Evolutionary conservation across 208 protist species (phyloP).

Genomic region (Trypanosoma lewisi): DNA sequence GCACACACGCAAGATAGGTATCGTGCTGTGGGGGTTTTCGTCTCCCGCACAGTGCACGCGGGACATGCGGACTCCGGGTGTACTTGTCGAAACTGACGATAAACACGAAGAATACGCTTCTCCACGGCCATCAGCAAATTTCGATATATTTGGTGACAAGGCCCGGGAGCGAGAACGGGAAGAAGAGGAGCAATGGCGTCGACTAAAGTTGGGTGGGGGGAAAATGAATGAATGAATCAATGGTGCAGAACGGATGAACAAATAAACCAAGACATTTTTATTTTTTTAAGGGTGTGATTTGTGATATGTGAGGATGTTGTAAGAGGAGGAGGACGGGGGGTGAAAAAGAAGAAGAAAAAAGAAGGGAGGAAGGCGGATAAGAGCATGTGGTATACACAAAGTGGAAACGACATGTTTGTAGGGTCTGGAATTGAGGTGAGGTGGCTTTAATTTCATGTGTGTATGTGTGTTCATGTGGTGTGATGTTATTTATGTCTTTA

Average conservation of each 20-base stretch:
- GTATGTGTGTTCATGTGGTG: too few species aligned
- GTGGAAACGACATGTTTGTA: too few species aligned
- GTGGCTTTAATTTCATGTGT: too few species aligned
- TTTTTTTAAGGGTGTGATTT: too few species aligned
- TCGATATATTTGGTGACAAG: conserved; percentile 78
- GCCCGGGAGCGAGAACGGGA: conserved; percentile 45
- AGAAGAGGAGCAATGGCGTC: conserved; percentile 37
- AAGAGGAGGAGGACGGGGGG: too few species aligned
- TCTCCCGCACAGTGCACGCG: conserved; percentile 43
- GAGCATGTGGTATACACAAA: neutral
- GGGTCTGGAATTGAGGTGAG: too few species aligned
- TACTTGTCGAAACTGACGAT: conserved; percentile 73
- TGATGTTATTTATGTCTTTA: neutral
- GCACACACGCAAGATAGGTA: conserved; percentile 63
- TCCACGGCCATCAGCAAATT: conserved; percentile 49
- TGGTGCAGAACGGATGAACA: neutral
- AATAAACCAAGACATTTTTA: too few species aligned
- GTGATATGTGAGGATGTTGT: too few species aligned
- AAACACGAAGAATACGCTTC: conserved; percentile 65
- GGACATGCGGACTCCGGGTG: conserved; percentile 71
- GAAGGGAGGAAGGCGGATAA: neutral
- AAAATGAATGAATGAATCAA: neutral
- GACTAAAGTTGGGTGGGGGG: conserved; percentile 21
- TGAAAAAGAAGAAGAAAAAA: conserved; percentile 4
- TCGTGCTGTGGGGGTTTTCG: conserved; percentile 81